Conservation (phyloP, 495 filamentous ascomycete genomes). For the Penicillium manginii region DNA sequence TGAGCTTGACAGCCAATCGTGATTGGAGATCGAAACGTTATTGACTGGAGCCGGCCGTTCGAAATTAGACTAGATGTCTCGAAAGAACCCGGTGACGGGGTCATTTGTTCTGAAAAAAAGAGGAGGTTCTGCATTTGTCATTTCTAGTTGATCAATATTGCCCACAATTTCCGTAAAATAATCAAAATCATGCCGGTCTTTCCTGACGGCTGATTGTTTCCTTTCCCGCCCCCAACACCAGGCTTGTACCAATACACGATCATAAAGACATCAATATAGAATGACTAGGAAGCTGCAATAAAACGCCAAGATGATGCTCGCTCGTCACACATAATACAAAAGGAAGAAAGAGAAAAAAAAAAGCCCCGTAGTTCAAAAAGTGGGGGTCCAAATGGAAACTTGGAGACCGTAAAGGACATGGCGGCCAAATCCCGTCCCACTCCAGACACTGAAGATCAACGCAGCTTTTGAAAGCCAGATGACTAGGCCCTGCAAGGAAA, state of each 20-base stretch:
- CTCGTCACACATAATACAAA: slow-evolving; percentile 20
- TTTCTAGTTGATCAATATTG: background rate
- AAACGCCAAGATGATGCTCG: slow-evolving; percentile 26
- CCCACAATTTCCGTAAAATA: background rate
- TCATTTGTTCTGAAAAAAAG: slow-evolving; percentile 6
- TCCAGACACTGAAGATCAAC: background rate
- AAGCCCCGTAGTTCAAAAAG: background rate
- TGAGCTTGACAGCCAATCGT: slow-evolving; percentile 4
- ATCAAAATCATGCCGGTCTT: slow-evolving; percentile 2
- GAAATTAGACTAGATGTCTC: background rate
- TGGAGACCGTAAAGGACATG: slow-evolving; percentile 4
- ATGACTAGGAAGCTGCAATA: background rate
- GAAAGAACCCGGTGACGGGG: background rate
- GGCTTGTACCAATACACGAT: slow-evolving; percentile 13
- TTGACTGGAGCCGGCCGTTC: slow-evolving; percentile 10
- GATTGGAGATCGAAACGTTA: slow-evolving; percentile 16
- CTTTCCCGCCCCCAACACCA: slow-evolving; percentile 13
- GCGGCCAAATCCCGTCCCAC: slow-evolving; percentile 10
- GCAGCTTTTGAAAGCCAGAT: background rate
- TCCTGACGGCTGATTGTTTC: slow-evolving; percentile 1
- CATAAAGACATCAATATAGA: slow-evolving; percentile 6
- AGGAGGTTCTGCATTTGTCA: slow-evolving; percentile 1
- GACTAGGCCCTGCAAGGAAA: background rate
- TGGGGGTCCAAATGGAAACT: background rate
- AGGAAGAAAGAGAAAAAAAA: slow-evolving; percentile 14